Evolutionary conservation across 2,329 filamentous ascomycete genomes (phyloP), one percentile per base, ranked within the genome.

Genomic region (Talaromyces albobiverticillius): DNA sequence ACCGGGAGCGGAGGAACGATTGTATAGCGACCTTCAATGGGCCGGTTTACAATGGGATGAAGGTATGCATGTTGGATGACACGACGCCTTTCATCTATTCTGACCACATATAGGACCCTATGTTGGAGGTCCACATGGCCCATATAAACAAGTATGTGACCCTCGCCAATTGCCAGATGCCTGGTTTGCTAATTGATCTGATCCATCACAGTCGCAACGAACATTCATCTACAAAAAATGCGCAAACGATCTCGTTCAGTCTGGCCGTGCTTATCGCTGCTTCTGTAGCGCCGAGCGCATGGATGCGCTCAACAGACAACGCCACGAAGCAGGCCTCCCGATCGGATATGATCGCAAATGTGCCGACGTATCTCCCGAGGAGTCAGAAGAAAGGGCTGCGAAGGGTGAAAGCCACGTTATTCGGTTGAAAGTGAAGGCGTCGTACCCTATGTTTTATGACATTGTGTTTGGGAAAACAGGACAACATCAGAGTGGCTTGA

Each of bases 41-140:
- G 88, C 91, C 16, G 91, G 92, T 0, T 75, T 99, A 29, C 76
- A 87, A 51, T 99, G 93, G 93, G 92, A 96, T 71, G 95, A 99
- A 83, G 92, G 86, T 86, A 63, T 36, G 63, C 53, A 31, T 40
- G 22, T 14, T 48, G 23, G 11, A 42, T 32, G 25, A 25, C 2
- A 31, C 10, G 23, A 23, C 45, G 2, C 14, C n/a, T 42, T 41
- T 11, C 4, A 36, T 41, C 23, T 14, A 51, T 50, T 36, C 54
- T 61, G 53, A 59, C 55, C 22, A 13, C 13, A 23, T 36, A 32
- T 59, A 88, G 87, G 92, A 3, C 94, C 94, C 3, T 82, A 88
- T 63, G 80, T 90, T 36, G 89, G 87, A 32, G 93, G 94, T 1
- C 83, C 85, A 0, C 88, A 87, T 65, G 91, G 91, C 2, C 90